Evolutionary conservation across 2,329 filamentous ascomycete genomes (phyloP), one percentile per base, ranked within the genome.

Genomic region (Alternaria ethzedia): DNA sequence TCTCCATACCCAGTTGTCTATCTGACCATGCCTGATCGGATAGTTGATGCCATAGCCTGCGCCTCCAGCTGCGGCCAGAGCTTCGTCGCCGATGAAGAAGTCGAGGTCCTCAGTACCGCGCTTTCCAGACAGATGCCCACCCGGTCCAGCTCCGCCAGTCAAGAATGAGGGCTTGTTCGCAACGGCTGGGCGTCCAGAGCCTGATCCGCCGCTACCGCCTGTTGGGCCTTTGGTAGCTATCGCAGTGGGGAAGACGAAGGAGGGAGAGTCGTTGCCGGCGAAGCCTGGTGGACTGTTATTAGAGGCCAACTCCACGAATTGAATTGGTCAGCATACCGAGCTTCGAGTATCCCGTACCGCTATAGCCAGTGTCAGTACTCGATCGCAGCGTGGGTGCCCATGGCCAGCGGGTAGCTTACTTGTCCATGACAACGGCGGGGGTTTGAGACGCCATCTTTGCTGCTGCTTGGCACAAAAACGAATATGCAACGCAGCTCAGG

Each of bases 401-500:
- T 69, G 71, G 75, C 72, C 71, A 72, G 70, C 68, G 63, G 67
- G 68, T 64, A 78, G 88, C 93, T 84, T 91, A 97, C 96, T 99
- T 99, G 96, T 99, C 96, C 95, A 99, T 99, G 93, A 99, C 96
- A 97, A 99, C 96, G 92, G 96, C 96, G 78, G 96, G 96, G 81
- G 96, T 98, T 89, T 98, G 95, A 85, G 92, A 91, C 80, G 96
- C 95, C 96, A 99, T 99, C 76, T 80, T 86, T 75, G 71, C 68
- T 68, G 72, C 69, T 69, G 69, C 68, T 70, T 64, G 61, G 28
- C 50, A 43, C 47, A 59, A 62, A 62, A 59, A 54, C 47, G 32
- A 59, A 62, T 62, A 62, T 59, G 28, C 55, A 54, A 66, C 65
- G 67, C 75, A 76, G 70, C 68, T 68, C 63, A 67, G 60, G 60